These are phyloP conservation scores for Malus domestica DNA, from an alignment of 306 rosid genomes.

Conservation along the genomic window ASM211411v1 NC_041793.1:34689001-34689500, in stretches of 20 bases:
- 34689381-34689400: neutral
- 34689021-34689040: constrained; percentile 53
- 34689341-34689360: neutral
- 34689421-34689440: neutral
- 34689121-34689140: constrained; percentile 4
- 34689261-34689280: neutral
- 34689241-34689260: neutral
- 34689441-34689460: neutral
- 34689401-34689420: neutral
- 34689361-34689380: too few relatives aligned
- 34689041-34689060: constrained; percentile 55
- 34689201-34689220: neutral
- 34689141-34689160: neutral
- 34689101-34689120: constrained; percentile 1
- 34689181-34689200: neutral
- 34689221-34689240: neutral
- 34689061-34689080: constrained; percentile 62
- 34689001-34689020: constrained; percentile 64
- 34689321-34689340: neutral
- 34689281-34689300: neutral
- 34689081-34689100: constrained; percentile 9
- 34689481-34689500: neutral
- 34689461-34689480: neutral
- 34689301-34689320: neutral
- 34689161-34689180: neutral